Conservation (phyloP, 495 filamentous ascomycete genomes). For the Xylaria scruposa region DNA sequence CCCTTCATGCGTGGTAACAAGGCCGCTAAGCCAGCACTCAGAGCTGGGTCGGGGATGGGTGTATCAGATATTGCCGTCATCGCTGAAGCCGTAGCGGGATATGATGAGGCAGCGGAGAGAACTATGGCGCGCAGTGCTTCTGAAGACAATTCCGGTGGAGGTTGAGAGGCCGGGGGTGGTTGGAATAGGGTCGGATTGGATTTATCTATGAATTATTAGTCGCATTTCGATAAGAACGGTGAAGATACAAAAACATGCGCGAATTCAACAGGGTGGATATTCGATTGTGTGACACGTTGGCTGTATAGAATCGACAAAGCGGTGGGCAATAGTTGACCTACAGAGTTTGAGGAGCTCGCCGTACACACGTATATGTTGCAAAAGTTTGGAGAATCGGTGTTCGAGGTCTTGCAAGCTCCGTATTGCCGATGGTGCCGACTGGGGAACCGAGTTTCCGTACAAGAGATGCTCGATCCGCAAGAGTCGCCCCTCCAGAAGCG, state of each 20-base stretch:
- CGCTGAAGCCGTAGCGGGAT: constrained; percentile 76
- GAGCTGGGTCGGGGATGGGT: constrained; percentile 71
- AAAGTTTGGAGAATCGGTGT: constrained; percentile 49
- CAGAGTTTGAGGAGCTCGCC: constrained; percentile 57
- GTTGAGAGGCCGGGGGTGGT: constrained; percentile 41
- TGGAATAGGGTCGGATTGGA: constrained; percentile 57
- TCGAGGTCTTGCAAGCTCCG: constrained; percentile 71
- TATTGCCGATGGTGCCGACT: constrained; percentile 52
- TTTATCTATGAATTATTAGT: constrained; percentile 42
- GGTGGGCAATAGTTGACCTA: constrained; percentile 36
- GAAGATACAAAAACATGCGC: background rate
- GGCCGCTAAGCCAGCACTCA: constrained; percentile 70
- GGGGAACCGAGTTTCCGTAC: constrained; percentile 57
- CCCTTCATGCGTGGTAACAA: constrained; percentile 74
- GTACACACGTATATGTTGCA: constrained; percentile 52
- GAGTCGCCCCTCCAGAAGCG: constrained; percentile 78
- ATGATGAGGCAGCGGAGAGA: constrained; percentile 74
- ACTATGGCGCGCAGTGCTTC: constrained; percentile 69
- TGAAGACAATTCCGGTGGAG: constrained; percentile 49
- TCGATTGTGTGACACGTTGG: no score
- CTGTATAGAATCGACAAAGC: background rate
- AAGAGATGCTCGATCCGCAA: constrained; percentile 76
- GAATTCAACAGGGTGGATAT: background rate
- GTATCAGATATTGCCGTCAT: constrained; percentile 79
- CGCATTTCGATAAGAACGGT: background rate